These are phyloP conservation scores for Cladosporium sp. DNA, from an alignment of 2,329 filamentous ascomycete genomes.

Conservation along the genomic window DNA sequence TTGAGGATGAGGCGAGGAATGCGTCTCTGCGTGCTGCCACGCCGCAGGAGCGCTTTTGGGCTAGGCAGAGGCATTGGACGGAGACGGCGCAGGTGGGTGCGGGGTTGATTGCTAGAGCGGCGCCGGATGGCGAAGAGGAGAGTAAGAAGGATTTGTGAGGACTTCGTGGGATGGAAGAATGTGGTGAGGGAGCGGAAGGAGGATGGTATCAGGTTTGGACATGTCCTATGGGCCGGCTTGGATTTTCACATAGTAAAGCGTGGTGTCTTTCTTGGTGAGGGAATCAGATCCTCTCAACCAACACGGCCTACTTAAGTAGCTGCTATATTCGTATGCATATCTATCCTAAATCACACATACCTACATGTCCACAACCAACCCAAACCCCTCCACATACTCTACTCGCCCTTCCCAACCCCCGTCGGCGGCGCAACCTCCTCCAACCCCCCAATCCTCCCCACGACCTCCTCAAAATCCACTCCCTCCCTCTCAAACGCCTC, in stretches of 20 bases:
- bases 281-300: no score
- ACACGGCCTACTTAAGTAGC: no score
- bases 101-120: slow-evolving; percentile 45
- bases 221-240: no score
- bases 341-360: no score
- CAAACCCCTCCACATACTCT: no score
- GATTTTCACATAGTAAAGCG: no score
- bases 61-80: slow-evolving; percentile 44
- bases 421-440: slow-evolving; percentile 40
- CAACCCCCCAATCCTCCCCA: slow-evolving; percentile 65
- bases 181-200: background rate
- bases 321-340: no score
- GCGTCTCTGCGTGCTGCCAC: slow-evolving; percentile 39
- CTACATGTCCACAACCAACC: no score
- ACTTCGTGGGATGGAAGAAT: background rate
- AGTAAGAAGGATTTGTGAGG: slow-evolving; percentile 32
- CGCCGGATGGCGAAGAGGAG: slow-evolving; percentile 19
- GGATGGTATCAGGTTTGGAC: no score
- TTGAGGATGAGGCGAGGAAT: slow-evolving; percentile 56
- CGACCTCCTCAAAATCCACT: slow-evolving; percentile 79
- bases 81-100: slow-evolving; percentile 50
- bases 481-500: slow-evolving; percentile 69
- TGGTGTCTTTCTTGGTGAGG: no score
- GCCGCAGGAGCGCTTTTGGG: slow-evolving; percentile 51
- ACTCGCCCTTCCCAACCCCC: no score